phyloP scores from a whole-genome alignment of 2,329 filamentous ascomycete species.

The Neophaeococcomyces mojaviensis region DNA sequence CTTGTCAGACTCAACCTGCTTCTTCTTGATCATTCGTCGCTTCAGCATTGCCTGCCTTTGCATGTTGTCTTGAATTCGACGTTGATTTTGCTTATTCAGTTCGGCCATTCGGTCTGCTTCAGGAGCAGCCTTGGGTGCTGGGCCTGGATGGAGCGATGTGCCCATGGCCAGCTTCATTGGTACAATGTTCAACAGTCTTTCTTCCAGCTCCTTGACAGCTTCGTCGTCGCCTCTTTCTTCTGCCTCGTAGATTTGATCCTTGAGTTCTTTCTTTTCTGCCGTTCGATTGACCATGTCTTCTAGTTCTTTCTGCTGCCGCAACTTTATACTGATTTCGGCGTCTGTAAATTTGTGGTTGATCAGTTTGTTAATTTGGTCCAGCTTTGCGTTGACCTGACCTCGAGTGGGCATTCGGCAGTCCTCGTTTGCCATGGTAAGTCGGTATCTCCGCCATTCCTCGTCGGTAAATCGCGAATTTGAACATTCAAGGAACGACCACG shows the following conservation, averaged over 20 bases:
- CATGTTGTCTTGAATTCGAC: conserved; percentile 79
- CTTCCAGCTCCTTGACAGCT: conserved; percentile 41
- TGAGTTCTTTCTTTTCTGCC: conserved; percentile 60
- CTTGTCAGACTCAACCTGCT: conserved; percentile 16
- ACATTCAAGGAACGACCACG: conserved; percentile 84
- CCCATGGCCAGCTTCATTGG: conserved; percentile 65
- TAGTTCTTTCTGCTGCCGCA: conserved; percentile 62
- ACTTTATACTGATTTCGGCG: conserved; percentile 70
- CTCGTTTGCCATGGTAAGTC: conserved; percentile 64
- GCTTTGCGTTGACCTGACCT: conserved; percentile 60
- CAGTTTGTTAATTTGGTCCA: conserved; percentile 70
- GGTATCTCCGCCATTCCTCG: conserved; percentile 74
- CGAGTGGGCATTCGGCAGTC: conserved; percentile 68
- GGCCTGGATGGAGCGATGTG: conserved; percentile 55
- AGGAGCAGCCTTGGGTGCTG: conserved; percentile 37
- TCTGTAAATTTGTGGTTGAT: conserved; percentile 77
- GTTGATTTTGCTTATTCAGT: conserved; percentile 77
- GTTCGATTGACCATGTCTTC: conserved; percentile 56
- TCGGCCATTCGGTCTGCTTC: conserved; percentile 78
- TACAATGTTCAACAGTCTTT: conserved; percentile 39
- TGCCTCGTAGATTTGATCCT: conserved; percentile 60
- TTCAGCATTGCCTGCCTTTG: conserved; percentile 84
- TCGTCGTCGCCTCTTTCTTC: conserved; percentile 56
- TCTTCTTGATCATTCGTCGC: conserved; percentile 50
- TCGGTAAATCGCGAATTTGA: conserved; percentile 82